Base-by-base conservation (phyloP, 352 stramenopile species). In the Globisporangium perplexum region DNA sequence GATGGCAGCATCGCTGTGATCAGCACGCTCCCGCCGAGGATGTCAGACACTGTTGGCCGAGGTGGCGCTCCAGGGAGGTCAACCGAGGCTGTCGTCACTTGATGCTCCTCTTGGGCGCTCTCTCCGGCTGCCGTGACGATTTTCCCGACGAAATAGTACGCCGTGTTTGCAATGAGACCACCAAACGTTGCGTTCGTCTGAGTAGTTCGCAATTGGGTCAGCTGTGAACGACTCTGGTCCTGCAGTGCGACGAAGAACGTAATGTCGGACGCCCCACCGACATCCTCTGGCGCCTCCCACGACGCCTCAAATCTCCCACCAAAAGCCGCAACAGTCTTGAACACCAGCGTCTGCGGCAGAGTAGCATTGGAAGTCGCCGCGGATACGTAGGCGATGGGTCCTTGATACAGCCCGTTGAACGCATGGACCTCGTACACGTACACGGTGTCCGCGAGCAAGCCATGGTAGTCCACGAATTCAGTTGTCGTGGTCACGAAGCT, bases 401-500 rank as follows among this genome's bases (percentile, higher is more conserved):
- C 66, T 3, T 45, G 51, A 10, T 65, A 71, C 4, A 76, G 24
- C 1, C 61, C 71, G 26, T 88, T 90, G 35, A 72, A 80, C 8
- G 74, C 69, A 0, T 57, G 57, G 17, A 90, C 51, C 0, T 52
- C 59, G 38, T 85, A 90, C 0, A 33, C 24, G 52, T 87, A 87
- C 24, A 23, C 17, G 1, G 55, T 66, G 4, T 23, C 36, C 17
- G 71, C 71, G 14, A 28, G 47, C 4, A 90, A 56, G 31, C 54
- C 53, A 24, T 50, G 49, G 14, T 45, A 57, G 31, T 87, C 77
- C 15, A 53, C 57, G 43, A 83, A 78, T 0, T 48, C 53, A 18
- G n/a, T 54, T 20, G 1, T 59, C 12, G 48, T 69, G 42, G 28
- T 20, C n/a, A 31, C 38, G 43, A 62, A 65, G 15, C 17, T 55